Base-by-base conservation (phyloP, 2,329 filamentous ascomycete genomes). In the Alternaria gaisen region DNA sequence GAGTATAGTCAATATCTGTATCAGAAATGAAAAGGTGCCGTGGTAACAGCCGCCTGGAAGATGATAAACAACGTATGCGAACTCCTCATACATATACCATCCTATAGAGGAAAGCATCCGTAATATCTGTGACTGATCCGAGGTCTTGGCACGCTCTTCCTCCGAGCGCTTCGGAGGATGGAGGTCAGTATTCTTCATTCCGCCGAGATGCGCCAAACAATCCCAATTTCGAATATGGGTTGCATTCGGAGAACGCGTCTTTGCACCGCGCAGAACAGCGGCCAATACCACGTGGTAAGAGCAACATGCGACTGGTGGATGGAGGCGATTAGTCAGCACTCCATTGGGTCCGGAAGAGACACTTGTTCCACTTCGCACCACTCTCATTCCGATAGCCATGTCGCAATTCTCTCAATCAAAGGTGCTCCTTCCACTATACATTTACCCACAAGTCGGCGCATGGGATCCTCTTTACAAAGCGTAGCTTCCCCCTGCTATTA, bases 341-440 rank as follows among this genome's bases (percentile, higher is more conserved):
- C 18, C 20, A 36, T n/a, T 30, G 34, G 11, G 22, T 38, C 10
- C 26, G 9, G 32, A 22, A 14, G 40, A 30, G 41, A 22, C 30
- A 53, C 18, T 11, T 36, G 22, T 16, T 18, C 41, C 18, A 18
- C 48, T 43, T 36, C 41, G 34, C 26, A 36, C 40, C 56, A 12
- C 41, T 41, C 34, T 24, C 36, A 26, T 41, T 9, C 18, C 30
- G 5, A 18, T 6, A 36, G 10, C 30, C 26, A 60, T 60, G 57
- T 46, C 52, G 18, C 53, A 9, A 16, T 14, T n/a, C 18, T 28
- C 26, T 10, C 24, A 20, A 47, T 79, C 77, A 1, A 66, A 54
- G 44, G 76, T 85, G 5, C 72, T 85, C 41, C 76, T 85, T 40
- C 83, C 83, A 48, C 77, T 85, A 36, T 85, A 85, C 68, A 77